Evolutionary conservation across 345 rosid genomes (phyloP).

Genomic region (Euphorbia lathyris): DNA sequence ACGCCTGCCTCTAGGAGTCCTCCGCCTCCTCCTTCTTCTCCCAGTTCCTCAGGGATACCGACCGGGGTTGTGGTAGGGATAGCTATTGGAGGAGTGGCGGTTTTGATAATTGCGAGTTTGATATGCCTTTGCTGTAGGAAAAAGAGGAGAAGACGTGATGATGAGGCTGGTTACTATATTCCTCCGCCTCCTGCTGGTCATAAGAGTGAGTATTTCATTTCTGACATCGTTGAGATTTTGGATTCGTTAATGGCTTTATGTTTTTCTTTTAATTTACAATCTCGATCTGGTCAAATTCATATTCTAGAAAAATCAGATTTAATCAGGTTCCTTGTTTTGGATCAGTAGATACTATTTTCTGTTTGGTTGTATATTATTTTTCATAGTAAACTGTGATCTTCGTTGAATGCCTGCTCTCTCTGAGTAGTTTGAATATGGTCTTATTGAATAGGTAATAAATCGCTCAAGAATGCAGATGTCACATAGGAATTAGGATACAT

Average conservation of each 20-base stretch:
- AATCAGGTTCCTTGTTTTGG: neutral
- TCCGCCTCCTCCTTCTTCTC: constrained; percentile 10
- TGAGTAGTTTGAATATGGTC: neutral
- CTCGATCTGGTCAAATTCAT: neutral
- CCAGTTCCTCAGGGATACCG: constrained; percentile 19
- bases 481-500: neutral
- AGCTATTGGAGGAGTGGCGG: constrained; percentile 31
- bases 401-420: neutral
- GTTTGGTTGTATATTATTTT: neutral
- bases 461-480: neutral
- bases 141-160: constrained; percentile 25
- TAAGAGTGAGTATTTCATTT: constrained; percentile 39
- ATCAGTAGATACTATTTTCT: neutral
- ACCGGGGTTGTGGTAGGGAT: constrained; percentile 31
- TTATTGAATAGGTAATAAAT: neutral
- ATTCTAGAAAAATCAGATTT: neutral
- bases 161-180: constrained; percentile 26
- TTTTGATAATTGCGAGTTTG: constrained; percentile 20
- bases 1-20: constrained; percentile 8
- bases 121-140: constrained; percentile 21
- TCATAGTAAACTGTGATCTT: neutral
- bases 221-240: neutral
- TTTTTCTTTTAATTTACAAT: neutral
- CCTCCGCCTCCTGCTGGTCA: constrained; percentile 49
- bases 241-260: neutral